Conservation (phyloP, 2,329 filamentous ascomycete genomes). For the Lasiodiplodia sp. region DNA sequence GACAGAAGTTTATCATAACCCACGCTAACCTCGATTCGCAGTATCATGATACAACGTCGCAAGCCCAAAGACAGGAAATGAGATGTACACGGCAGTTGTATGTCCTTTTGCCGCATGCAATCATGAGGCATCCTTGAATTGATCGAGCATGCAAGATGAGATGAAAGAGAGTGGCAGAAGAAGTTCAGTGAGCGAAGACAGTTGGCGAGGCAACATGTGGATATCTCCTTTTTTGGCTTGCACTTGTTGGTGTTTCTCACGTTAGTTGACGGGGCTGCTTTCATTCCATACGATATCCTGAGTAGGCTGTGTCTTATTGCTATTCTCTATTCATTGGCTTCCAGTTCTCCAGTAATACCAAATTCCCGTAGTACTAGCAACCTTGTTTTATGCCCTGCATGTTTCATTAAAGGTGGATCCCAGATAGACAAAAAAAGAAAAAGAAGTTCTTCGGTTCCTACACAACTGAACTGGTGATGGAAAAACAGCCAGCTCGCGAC, state of each 20-base stretch:
- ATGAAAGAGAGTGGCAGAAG: background rate
- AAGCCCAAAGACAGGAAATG: background rate
- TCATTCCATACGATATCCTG: constrained; percentile 3
- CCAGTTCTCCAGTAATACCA: background rate
- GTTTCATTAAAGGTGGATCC: background rate
- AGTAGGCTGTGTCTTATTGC: background rate
- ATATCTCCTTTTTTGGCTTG: background rate
- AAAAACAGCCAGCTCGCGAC: background rate
- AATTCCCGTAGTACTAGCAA: background rate
- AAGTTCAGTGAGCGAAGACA: background rate
- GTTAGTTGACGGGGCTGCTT: background rate
- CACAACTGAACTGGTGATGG: background rate
- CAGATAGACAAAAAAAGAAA: background rate
- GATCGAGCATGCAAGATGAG: background rate
- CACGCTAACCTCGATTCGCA: background rate
- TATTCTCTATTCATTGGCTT: background rate
- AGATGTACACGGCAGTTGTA: background rate
- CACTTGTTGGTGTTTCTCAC: background rate
- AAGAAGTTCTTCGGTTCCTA: background rate
- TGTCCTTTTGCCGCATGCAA: background rate
- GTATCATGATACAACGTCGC: constrained; percentile 13
- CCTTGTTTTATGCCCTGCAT: background rate
- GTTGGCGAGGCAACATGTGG: constrained; percentile 9
- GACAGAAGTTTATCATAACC: background rate
- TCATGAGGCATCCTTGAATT: background rate